Percentiles rank a stretch among this genome's conserved stretches.
These are phyloP conservation scores for Populus tomentosa DNA, from an alignment of 441 rosid species.

Conservation along the genomic window DNA sequence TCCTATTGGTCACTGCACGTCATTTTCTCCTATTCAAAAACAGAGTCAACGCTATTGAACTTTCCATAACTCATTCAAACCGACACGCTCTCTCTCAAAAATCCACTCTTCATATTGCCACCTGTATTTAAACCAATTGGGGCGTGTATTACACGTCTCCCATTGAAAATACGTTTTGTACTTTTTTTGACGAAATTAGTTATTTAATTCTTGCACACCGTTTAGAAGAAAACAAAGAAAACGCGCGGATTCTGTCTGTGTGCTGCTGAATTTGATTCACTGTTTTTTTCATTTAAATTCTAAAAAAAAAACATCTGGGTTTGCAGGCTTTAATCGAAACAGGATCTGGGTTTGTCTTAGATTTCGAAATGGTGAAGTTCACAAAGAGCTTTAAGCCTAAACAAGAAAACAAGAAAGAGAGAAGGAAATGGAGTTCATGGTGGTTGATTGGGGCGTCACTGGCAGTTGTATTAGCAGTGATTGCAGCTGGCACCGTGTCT, in stretches of 20 bases:
- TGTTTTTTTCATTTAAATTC: not conserved
- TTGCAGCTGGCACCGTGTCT: not conserved
- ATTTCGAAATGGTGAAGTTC: not conserved
- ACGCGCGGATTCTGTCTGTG: not conserved
- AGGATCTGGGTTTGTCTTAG: not conserved
- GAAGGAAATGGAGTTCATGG: not conserved
- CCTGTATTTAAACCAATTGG: not conserved
- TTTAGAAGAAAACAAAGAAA: not conserved
- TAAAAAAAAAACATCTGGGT: not conserved
- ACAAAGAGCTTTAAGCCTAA: not conserved
- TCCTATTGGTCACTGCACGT: not conserved
- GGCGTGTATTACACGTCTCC: not conserved
- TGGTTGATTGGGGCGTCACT: not conserved
- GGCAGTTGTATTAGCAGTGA: not conserved
- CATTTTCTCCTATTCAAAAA: not conserved
- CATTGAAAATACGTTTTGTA: not conserved
- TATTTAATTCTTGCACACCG: not conserved
- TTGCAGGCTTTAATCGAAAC: not conserved
- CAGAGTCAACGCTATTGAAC: not conserved
- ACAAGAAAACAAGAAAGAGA: not conserved
- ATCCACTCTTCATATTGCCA: not conserved
- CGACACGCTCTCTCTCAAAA: not conserved
- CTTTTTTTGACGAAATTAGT: not conserved
- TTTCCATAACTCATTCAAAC: not conserved
- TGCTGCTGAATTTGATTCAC: not conserved